phyloP scores from a whole-genome alignment of 164 flowering plant species.

The Vitis riparia region DNA sequence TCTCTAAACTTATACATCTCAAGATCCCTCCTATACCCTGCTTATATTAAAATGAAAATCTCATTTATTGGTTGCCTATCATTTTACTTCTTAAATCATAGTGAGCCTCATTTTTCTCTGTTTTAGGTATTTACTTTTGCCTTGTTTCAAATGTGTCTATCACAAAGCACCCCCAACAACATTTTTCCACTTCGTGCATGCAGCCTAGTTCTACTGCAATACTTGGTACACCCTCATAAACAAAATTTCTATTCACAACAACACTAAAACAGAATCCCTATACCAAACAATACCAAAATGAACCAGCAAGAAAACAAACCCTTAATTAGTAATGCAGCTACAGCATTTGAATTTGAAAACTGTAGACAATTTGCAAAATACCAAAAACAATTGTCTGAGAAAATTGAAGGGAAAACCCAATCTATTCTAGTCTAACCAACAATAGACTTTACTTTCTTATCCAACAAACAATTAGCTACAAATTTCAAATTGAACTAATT shows the following conservation, averaged over 20 bases:
- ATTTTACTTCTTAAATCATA: not conserved
- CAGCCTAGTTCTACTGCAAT: no score
- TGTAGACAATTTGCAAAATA: not conserved
- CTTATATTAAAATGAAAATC: not conserved
- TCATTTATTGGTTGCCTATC: not conserved
- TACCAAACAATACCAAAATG: no score
- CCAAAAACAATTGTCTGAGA: not conserved
- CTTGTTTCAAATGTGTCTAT: not conserved
- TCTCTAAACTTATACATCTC: not conserved
- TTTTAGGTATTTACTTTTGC: not conserved
- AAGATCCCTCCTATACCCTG: not conserved
- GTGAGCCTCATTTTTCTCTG: not conserved
- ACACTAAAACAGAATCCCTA: no score
- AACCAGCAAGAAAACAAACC: not conserved
- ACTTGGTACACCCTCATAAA: no score
- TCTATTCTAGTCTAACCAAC: no score
- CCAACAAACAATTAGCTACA: no score
- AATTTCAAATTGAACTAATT: not conserved
- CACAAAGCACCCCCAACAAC: not conserved
- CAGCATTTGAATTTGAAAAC: not conserved
- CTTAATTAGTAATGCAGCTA: not conserved
- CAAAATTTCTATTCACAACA: no score
- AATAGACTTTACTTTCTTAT: no score
- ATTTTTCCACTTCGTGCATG: no score
- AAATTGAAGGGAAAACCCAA: no score